Percentiles rank a stretch among this genome's conserved stretches.
These are phyloP conservation scores for Acanthamoeba healyi DNA, from an alignment of 208 protist genomes.

Conservation along the genomic window DNA sequence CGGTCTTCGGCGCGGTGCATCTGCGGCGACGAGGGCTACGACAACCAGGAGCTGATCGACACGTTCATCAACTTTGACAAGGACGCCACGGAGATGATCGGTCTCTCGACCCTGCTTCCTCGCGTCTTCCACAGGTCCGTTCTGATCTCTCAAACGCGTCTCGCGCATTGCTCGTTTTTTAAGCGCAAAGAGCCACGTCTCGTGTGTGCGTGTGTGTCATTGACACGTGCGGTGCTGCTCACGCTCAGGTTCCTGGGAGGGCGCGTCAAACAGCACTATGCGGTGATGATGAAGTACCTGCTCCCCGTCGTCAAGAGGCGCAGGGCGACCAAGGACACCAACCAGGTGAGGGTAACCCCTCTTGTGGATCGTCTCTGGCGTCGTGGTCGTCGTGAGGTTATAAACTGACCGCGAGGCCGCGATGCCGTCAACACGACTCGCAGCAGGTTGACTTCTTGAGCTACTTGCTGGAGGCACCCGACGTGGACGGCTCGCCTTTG, in stretches of 20 bases:
- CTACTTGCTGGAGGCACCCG: slow-evolving; percentile 13
- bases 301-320: slow-evolving; percentile 37
- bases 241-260: slow-evolving; percentile 7
- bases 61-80: slow-evolving; percentile 63
- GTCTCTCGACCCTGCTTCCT: neutral
- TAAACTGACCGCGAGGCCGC: no score
- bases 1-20: slow-evolving; percentile 28
- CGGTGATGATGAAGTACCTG: slow-evolving; percentile 47
- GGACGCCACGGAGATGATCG: slow-evolving; percentile 48
- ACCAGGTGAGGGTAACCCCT: no score
- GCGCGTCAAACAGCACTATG: slow-evolving; percentile 2
- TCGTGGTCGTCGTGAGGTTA: no score
- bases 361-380: neutral
- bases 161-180: no score
- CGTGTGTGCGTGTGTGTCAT: neutral
- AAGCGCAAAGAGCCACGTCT: neutral
- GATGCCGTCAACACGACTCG: no score
- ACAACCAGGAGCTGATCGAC: slow-evolving; percentile 41
- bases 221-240: neutral
- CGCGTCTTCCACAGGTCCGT: neutral
- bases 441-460: slow-evolving; percentile 26
- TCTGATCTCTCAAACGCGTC: no score
- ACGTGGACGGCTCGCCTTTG: slow-evolving; percentile 30
- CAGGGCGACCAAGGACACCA: neutral
- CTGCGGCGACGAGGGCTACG: slow-evolving; percentile 30